Percentiles rank a stretch among this genome's conserved stretches.
These are phyloP conservation scores for Linnemannia exigua DNA, from an alignment of 192 early-diverging fungal species.

Conservation along the genomic window DNA sequence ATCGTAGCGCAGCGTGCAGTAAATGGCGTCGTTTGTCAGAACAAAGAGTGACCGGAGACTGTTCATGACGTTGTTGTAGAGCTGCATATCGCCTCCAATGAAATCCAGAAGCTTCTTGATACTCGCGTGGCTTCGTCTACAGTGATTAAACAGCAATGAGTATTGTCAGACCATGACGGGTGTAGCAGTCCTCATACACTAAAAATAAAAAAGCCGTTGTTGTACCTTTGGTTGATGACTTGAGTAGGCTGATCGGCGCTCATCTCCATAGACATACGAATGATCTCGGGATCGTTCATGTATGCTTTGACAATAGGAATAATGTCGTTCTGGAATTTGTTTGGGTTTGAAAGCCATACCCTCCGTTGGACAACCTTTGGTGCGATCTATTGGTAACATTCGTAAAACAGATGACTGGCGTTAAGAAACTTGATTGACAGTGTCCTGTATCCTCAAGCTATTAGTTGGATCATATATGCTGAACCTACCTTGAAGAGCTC, in stretches of 20 bases:
- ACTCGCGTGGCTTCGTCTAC: constrained; percentile 56
- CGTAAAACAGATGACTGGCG: neutral
- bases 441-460: neutral
- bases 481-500: constrained; percentile 56
- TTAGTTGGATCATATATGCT: neutral
- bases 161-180: too few species aligned
- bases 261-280: constrained; percentile 50
- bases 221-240: constrained; percentile 49
- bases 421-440: neutral
- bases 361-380: constrained; percentile 49
- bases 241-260: constrained; percentile 39
- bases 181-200: neutral
- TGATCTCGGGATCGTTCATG: constrained; percentile 42
- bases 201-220: neutral
- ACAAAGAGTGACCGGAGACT: constrained; percentile 54
- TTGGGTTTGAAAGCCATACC: constrained; percentile 50
- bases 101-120: constrained; percentile 49
- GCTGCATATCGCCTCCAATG: constrained; percentile 38
- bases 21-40: constrained; percentile 47
- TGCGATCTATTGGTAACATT: constrained; percentile 26
- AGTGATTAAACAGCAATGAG: neutral
- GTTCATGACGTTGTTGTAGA: constrained; percentile 54
- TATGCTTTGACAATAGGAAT: constrained; percentile 50
- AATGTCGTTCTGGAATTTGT: constrained; percentile 48
- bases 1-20: constrained; percentile 68